phyloP scores from a whole-genome alignment of 2,329 filamentous ascomycete species.

The Ceratocystis papillata region DNA sequence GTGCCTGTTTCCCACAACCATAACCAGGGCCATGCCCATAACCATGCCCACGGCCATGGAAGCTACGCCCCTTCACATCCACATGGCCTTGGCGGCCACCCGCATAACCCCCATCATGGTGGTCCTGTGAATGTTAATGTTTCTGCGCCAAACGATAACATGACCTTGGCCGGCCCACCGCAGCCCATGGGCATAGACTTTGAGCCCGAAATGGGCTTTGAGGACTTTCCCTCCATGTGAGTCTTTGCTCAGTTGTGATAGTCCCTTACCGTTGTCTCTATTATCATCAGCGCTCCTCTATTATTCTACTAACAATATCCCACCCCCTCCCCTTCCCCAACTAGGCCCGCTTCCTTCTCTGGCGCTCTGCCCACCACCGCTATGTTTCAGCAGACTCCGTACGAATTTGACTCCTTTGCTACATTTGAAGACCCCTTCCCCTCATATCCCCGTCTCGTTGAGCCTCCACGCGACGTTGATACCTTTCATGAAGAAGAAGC shows the following conservation, averaged over 20 bases:
- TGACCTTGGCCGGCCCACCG: neutral
- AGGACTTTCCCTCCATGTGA: slow-evolving; percentile 16
- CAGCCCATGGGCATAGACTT: slow-evolving; percentile 13
- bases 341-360: neutral
- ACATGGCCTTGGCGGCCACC: neutral
- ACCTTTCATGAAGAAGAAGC: slow-evolving; percentile 34
- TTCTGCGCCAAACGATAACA: slow-evolving; percentile 7
- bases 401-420: slow-evolving; percentile 17
- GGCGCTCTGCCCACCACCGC: neutral
- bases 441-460: slow-evolving; percentile 44
- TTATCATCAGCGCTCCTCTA: neutral
- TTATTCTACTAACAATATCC: neutral
- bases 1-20: neutral
- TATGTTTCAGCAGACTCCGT: slow-evolving; percentile 2
- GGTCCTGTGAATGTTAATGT: neutral
- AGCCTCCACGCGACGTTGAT: slow-evolving; percentile 29
- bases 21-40: neutral
- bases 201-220: slow-evolving; percentile 15
- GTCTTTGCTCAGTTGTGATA: neutral
- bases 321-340: neutral
- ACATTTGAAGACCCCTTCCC: slow-evolving; percentile 53
- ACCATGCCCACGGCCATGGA: neutral
- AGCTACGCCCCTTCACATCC: neutral
- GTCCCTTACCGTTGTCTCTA: neutral
- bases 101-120: slow-evolving; percentile 6